These are phyloP conservation scores for Bruguiera hainesii DNA, from an alignment of 441 rosid genomes.

Conservation along the genomic window DNA sequence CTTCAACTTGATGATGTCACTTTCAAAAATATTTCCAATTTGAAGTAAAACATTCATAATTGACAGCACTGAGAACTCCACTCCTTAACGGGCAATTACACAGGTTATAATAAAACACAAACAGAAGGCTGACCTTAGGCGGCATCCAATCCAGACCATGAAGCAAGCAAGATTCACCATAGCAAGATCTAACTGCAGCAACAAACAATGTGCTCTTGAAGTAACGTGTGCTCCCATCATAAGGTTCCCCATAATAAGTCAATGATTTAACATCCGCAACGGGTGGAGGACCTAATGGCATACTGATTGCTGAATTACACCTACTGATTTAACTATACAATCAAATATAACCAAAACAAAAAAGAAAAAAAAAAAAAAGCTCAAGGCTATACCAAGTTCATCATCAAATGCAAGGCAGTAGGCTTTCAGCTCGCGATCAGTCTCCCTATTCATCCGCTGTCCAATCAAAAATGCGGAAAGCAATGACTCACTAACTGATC, in stretches of 20 bases:
- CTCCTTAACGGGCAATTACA: not conserved
- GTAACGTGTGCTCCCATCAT: constrained; percentile 92
- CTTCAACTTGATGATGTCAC: not conserved
- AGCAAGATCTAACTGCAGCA: constrained; percentile 93
- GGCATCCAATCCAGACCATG: constrained; percentile 99
- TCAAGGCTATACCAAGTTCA: constrained; percentile 57
- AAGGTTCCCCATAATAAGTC: constrained; percentile 98
- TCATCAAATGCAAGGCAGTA: constrained; percentile 97
- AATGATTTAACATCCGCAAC: constrained; percentile 88
- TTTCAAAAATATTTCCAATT: constrained; percentile 3
- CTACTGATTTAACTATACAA: constrained; percentile 7
- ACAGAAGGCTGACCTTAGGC: constrained; percentile 58
- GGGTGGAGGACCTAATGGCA: constrained; percentile 61
- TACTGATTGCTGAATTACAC: constrained; percentile 24
- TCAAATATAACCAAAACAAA: constrained; percentile 3
- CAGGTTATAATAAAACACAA: constrained; percentile 9
- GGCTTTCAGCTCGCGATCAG: constrained; percentile 91
- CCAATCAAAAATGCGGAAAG: constrained; percentile 95
- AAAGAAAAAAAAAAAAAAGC: constrained; percentile 8
- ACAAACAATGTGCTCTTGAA: constrained; percentile 85
- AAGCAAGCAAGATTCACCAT: constrained; percentile 88
- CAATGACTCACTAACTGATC: constrained; percentile 69
- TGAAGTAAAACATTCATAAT: constrained; percentile 10
- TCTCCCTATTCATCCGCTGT: constrained; percentile 95
- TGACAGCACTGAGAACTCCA: constrained; percentile 8